Conservation (phyloP, 208 protist genomes). For the Leishmania martiniquensis region DNA sequence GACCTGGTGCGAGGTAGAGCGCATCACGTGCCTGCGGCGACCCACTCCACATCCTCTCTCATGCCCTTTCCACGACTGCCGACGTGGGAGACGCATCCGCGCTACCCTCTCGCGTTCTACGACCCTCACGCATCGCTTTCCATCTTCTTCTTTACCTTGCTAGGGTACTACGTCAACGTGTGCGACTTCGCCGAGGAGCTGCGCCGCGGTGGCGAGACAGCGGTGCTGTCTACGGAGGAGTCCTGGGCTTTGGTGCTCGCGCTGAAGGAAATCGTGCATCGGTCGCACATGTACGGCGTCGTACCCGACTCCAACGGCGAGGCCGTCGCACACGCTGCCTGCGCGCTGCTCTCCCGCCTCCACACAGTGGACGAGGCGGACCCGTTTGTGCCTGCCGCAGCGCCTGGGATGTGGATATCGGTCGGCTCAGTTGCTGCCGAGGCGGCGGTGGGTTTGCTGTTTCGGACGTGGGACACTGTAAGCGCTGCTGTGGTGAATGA, state of each 20-base stretch:
- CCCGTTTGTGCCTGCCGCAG: constrained; percentile 48
- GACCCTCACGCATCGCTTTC: constrained; percentile 76
- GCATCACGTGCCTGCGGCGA: constrained; percentile 8
- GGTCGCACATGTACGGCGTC: constrained; percentile 75
- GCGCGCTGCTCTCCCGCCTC: constrained; percentile 60
- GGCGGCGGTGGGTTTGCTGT: constrained; percentile 14
- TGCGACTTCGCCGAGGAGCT: constrained; percentile 70
- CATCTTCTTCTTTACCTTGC: constrained; percentile 72
- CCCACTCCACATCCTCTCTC: not conserved
- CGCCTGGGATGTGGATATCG: constrained; percentile 58
- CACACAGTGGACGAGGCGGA: constrained; percentile 73
- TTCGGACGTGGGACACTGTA: constrained; percentile 36
- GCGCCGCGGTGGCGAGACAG: constrained; percentile 21
- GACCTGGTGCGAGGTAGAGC: not conserved
- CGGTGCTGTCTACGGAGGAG: constrained; percentile 48
- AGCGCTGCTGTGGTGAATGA: constrained; percentile 26
- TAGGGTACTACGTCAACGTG: constrained; percentile 78
- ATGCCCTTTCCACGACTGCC: constrained; percentile 20
- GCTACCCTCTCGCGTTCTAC: constrained; percentile 48
- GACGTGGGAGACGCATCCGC: constrained; percentile 28
- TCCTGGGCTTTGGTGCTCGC: constrained; percentile 63
- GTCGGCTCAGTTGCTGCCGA: constrained; percentile 28
- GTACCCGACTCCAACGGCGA: constrained; percentile 64
- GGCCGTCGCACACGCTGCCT: constrained; percentile 73
- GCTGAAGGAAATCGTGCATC: constrained; percentile 78